These are phyloP conservation scores for Trichoderma koningiopsis DNA, from an alignment of 2,329 filamentous ascomycete species.

Conservation along the genomic window DNA sequence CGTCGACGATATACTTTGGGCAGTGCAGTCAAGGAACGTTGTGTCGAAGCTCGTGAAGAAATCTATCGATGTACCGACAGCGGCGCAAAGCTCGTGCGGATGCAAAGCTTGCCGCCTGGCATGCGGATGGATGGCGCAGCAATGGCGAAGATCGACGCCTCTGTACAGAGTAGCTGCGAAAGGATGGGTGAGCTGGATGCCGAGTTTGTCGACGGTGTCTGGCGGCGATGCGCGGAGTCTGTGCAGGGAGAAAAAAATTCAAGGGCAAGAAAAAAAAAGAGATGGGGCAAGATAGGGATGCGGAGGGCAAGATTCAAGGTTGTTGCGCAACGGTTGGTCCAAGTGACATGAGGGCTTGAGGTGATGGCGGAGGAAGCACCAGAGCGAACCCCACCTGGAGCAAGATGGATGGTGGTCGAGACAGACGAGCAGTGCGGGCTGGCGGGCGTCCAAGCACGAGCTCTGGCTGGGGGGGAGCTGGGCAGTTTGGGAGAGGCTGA, in stretches of 20 bases:
- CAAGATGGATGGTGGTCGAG: constrained; percentile 35
- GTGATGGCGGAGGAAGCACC: constrained; percentile 32
- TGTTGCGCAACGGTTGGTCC: constrained; percentile 25
- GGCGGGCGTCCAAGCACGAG: constrained; percentile 24
- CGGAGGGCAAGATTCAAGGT: constrained; percentile 21
- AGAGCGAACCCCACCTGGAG: constrained; percentile 37
- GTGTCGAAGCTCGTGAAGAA: constrained; percentile 1
- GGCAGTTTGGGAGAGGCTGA: constrained; percentile 10
- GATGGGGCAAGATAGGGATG: constrained; percentile 24
- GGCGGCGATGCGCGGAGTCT: not conserved
- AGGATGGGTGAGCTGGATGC: constrained; percentile 22
- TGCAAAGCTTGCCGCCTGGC: constrained; percentile 22
- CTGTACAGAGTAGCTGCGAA: not conserved
- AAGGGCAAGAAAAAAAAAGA: constrained; percentile 9
- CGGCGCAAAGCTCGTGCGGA: constrained; percentile 17
- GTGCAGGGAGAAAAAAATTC: not conserved
- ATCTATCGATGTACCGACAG: constrained; percentile 15
- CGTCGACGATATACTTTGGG: not conserved
- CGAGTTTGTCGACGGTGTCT: constrained; percentile 6
- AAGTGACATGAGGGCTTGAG: constrained; percentile 23
- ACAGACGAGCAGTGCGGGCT: constrained; percentile 30
- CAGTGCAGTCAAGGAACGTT: not conserved
- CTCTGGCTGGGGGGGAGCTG: constrained; percentile 13
- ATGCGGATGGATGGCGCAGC: constrained; percentile 17
- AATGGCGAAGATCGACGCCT: constrained; percentile 12